Base-by-base conservation (phyloP, 2,329 filamentous ascomycete species). In the Gyromitra esculenta region DNA sequence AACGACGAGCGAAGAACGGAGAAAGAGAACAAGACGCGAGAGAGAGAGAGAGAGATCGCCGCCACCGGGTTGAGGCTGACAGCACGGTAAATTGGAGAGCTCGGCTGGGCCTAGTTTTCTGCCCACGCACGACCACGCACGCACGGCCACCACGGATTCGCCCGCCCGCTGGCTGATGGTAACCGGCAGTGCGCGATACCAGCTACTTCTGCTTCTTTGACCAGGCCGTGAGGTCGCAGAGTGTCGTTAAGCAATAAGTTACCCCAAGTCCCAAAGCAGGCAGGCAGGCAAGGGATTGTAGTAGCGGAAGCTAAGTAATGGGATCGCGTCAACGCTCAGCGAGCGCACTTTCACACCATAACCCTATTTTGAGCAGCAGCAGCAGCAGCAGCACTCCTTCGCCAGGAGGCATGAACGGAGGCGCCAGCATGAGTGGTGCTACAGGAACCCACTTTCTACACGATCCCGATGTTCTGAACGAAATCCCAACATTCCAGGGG, bases 261-360 rank as follows among this genome's bases (percentile, higher is more conserved):
- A 74, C 56, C 56, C 39, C 37, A 56, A 62, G 43, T n/a, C 8
- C n/a, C 35, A 15, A 62, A 50, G 37, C 37, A 3, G 56, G n/a
- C 21, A 56, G 35, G 60, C 21, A 39, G 45, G 37, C n/a, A 9
- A 52, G 64, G 25, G 25, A 57, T 31, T 31, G 25, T 31, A 31
- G 25, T 31, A 50, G 65, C 21, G 13, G 50, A 41, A 75, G 57
- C 25, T 56, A 62, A 71, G 37, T 73, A 62, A 79, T 79, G 78
- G 70, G 67, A 54, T 78, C 78, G 70, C 78, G 78, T 69, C 78
- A 79, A 72, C 78, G 78, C 52, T 78, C 78, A 15, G 69, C 78
- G 68, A 79, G 78, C 59, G 70, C 66, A 56, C 78, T 79, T 63
- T 79, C 78, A 25, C 78, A 79, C 25, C 76, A 79, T 52, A 77